These are phyloP conservation scores for Aspergillus homomorphus DNA, from an alignment of 495 filamentous ascomycete genomes.

Conservation along the genomic window DNA sequence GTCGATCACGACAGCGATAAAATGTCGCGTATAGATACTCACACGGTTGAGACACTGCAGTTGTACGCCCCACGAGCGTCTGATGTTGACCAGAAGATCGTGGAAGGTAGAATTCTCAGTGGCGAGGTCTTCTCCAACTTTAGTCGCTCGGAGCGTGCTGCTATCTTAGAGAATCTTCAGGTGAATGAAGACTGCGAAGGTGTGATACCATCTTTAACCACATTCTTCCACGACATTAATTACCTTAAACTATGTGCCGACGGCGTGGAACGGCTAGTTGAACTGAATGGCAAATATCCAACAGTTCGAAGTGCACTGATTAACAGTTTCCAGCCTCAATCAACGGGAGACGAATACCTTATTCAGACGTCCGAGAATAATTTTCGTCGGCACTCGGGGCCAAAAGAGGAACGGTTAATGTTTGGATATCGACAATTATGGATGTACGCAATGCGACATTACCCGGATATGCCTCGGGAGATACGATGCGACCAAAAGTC, in stretches of 20 bases:
- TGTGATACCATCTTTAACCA: constrained; percentile 31
- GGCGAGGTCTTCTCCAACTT: constrained; percentile 27
- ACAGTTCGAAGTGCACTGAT: constrained; percentile 17
- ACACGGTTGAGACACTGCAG: constrained; percentile 6
- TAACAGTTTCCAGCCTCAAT: constrained; percentile 1
- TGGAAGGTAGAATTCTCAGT: not conserved
- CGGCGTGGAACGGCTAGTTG: constrained; percentile 27
- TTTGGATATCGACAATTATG: constrained; percentile 26
- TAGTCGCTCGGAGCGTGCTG: constrained; percentile 16
- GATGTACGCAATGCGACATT: constrained; percentile 29
- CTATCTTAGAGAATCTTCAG: constrained; percentile 19
- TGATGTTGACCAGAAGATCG: not conserved
- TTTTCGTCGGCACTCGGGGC: constrained; percentile 9
- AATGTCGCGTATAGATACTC: constrained; percentile 1
- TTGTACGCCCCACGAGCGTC: not conserved
- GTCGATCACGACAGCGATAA: not conserved
- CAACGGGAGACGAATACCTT: constrained; percentile 4
- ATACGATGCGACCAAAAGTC: constrained; percentile 17
- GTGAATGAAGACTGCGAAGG: constrained; percentile 9
- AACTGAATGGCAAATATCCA: not conserved
- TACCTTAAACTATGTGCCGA: constrained; percentile 27
- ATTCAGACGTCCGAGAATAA: constrained; percentile 29
- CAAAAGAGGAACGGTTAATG: constrained; percentile 13
- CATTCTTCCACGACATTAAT: constrained; percentile 36
- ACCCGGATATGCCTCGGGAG: constrained; percentile 23